phyloP scores from a whole-genome alignment of 1,284 basidiomycete genomes.

The Fomes fomentarius region DNA sequence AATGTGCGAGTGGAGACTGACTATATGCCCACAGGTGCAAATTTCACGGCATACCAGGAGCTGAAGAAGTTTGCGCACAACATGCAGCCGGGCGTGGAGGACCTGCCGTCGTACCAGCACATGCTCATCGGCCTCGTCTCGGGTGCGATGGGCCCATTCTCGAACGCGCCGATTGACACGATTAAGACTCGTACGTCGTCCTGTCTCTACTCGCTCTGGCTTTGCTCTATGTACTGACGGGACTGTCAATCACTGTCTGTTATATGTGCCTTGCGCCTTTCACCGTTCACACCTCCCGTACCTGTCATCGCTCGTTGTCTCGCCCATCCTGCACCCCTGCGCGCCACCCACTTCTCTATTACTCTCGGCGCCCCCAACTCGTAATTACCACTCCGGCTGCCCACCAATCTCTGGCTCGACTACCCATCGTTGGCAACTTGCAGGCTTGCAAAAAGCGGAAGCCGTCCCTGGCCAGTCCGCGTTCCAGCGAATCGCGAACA shows the following conservation, averaged over 20 bases:
- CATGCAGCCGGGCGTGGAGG: slow-evolving; percentile 74
- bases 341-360: not conserved
- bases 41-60: slow-evolving; percentile 99
- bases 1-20: no score
- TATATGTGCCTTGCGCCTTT: no score
- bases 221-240: slow-evolving; percentile 1
- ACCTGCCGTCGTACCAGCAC: slow-evolving; percentile 93
- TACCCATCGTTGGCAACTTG: no score
- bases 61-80: slow-evolving; percentile 83
- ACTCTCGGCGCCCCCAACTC: not conserved
- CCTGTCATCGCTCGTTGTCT: not conserved
- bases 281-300: no score
- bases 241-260: not conserved
- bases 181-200: slow-evolving; percentile 87
- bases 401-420: not conserved
- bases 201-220: not conserved
- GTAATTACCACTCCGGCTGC: no score
- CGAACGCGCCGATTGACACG: slow-evolving; percentile 97
- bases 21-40: slow-evolving; percentile 90
- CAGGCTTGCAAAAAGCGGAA: slow-evolving; percentile 86
- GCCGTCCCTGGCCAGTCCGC: slow-evolving; percentile 81
- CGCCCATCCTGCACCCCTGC: not conserved
- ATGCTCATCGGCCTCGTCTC: slow-evolving; percentile 94
- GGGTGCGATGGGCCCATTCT: slow-evolving; percentile 97
- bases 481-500: slow-evolving; percentile 74